A percentile compares a stretch with the other conserved stretches of the same genome.
Conservation (phyloP, 2,329 filamentous ascomycete genomes). For the Juglanconis sp. region DNA sequence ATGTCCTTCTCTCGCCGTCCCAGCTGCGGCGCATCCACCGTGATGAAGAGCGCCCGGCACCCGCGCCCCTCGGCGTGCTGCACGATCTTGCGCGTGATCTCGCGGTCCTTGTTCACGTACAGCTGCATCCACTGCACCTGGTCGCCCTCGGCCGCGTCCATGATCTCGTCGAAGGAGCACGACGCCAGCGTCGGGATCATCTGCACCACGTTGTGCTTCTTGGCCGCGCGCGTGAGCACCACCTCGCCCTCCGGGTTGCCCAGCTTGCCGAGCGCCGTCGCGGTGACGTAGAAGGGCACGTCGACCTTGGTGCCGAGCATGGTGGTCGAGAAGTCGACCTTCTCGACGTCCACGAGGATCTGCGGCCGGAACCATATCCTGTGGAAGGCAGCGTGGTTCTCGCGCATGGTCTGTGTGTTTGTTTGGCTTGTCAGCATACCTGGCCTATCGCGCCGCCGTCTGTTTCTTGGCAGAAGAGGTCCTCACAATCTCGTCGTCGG, state of each 20-base stretch:
- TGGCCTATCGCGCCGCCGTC: too few relatives aligned
- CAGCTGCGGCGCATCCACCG: constrained; percentile 93
- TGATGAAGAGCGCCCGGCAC: constrained; percentile 96
- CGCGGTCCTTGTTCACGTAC: constrained; percentile 94
- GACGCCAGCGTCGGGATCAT: constrained; percentile 98
- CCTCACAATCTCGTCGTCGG: constrained; percentile 80
- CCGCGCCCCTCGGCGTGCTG: constrained; percentile 87
- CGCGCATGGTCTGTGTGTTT: constrained; percentile 70
- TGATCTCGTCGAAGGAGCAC: constrained; percentile 95
- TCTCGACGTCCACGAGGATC: constrained; percentile 83
- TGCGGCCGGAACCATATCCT: constrained; percentile 95
- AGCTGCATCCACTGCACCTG: constrained; percentile 97
- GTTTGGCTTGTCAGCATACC: not conserved
- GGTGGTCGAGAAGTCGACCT: constrained; percentile 81
- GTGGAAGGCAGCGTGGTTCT: constrained; percentile 95
- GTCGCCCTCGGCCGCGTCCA: constrained; percentile 74
- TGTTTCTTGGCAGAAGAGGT: not conserved
- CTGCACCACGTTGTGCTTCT: constrained; percentile 86
- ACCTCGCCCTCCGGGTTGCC: constrained; percentile 94
- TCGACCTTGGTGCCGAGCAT: constrained; percentile 87
- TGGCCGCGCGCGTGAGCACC: constrained; percentile 77
- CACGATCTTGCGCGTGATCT: constrained; percentile 85
- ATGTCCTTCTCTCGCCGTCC: constrained; percentile 97
- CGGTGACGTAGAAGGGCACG: constrained; percentile 94
- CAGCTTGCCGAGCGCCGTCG: constrained; percentile 91